Evolutionary conservation across 495 filamentous ascomycete genomes (phyloP).

Genomic region (Tuber aestivum): DNA sequence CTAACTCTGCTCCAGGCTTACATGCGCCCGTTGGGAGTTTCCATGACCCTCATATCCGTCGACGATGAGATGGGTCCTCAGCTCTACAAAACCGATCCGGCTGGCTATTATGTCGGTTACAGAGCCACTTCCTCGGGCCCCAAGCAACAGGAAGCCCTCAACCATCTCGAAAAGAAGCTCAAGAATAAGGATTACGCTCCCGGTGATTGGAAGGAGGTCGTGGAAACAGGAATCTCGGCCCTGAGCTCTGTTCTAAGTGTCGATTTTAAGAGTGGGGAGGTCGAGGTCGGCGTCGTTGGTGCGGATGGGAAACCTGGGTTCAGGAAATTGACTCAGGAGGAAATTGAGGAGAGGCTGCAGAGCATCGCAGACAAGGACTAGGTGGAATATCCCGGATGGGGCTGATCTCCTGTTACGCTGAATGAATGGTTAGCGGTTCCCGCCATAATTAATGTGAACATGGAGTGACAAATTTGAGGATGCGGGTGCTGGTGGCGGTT

Average conservation of each 20-base stretch:
- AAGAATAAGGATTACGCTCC: constrained; percentile 97
- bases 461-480: neutral
- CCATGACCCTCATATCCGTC: constrained; percentile 86
- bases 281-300: constrained; percentile 95
- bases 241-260: constrained; percentile 94
- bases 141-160: constrained; percentile 96
- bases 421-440: neutral
- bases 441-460: neutral
- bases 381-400: constrained; percentile 27
- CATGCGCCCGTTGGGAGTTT: constrained; percentile 95
- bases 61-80: constrained; percentile 92
- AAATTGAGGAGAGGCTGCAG: constrained; percentile 97
- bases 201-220: constrained; percentile 94
- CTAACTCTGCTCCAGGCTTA: constrained; percentile 54
- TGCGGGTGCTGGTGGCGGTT: neutral
- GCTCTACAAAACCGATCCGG: constrained; percentile 96
- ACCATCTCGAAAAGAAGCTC: constrained; percentile 97
- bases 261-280: constrained; percentile 98
- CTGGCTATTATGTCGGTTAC: constrained; percentile 95
- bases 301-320: constrained; percentile 72
- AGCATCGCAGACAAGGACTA: constrained; percentile 97
- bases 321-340: constrained; percentile 85
- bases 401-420: neutral
- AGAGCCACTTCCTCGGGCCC: constrained; percentile 95
- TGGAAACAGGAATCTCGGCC: constrained; percentile 89